A percentile compares a stretch with the other conserved stretches of the same genome.
Conservation (phyloP, 78 protist species). For the Diacronema lutheri region DNA sequence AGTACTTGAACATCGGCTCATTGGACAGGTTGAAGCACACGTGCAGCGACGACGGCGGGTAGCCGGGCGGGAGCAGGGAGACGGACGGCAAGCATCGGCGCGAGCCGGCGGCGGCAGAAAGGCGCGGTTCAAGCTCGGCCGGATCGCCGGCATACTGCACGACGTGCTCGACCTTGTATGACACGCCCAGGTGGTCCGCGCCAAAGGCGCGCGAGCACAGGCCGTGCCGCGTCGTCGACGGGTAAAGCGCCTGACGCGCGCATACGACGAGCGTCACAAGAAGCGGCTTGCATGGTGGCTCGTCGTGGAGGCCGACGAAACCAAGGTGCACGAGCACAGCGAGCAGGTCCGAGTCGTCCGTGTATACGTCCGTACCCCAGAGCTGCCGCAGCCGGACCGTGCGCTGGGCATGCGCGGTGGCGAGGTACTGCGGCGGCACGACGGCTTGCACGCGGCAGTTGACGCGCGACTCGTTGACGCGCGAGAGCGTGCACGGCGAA, state of each 20-base stretch:
- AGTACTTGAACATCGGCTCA: neutral
- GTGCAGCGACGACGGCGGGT: neutral
- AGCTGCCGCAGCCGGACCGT: neutral
- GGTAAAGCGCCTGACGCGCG: neutral
- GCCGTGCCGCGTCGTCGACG: neutral
- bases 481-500: no score
- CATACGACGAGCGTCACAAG: constrained; percentile 1
- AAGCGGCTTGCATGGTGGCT: neutral
- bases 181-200: neutral
- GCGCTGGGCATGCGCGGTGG: neutral
- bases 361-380: constrained; percentile 27
- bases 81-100: neutral
- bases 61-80: neutral
- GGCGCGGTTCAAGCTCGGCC: no score
- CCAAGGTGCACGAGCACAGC: constrained; percentile 27
- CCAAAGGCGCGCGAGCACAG: neutral
- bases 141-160: neutral
- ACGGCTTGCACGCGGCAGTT: neutral
- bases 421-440: constrained; percentile 3
- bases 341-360: constrained; percentile 26
- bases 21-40: neutral
- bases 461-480: no score
- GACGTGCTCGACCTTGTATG: neutral
- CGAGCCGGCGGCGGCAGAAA: no score
- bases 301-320: neutral